phyloP scores from a whole-genome alignment of 805 yeast species.

The Candida orba region DNA sequence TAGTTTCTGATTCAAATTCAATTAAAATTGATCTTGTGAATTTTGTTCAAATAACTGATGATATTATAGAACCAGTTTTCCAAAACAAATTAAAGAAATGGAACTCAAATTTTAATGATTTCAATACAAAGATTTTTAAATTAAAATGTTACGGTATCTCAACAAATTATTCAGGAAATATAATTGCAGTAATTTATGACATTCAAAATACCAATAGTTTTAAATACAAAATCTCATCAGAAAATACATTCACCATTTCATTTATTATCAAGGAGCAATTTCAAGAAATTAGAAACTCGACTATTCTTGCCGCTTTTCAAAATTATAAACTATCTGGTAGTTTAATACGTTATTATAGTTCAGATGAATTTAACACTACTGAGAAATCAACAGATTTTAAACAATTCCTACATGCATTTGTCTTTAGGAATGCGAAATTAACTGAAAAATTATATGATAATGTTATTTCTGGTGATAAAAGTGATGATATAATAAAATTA shows the following conservation, averaged over 20 bases:
- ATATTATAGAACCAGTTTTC: conserved; percentile 9
- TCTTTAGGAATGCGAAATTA: background rate
- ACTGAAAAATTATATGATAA: background rate
- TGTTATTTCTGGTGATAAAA: conserved; percentile 9
- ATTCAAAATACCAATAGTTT: conserved; percentile 14
- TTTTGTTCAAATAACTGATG: conserved; percentile 7
- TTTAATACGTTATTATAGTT: background rate
- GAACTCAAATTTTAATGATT: conserved; percentile 20
- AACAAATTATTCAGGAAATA: conserved; percentile 13
- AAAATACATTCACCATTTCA: conserved; percentile 11
- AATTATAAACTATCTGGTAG: conserved; percentile 13
- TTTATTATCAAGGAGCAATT: conserved; percentile 10
- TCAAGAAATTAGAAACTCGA: conserved; percentile 2
- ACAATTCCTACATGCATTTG: conserved; percentile 7
- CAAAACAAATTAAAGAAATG: conserved; percentile 13
- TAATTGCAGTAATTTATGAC: conserved; percentile 17
- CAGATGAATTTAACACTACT: background rate
- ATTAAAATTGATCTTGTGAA: conserved; percentile 3
- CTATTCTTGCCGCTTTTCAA: conserved; percentile 20
- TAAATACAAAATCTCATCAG: conserved; percentile 21
- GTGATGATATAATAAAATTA: conserved; percentile 9
- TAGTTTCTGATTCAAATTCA: conserved; percentile 9
- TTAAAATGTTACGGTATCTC: conserved; percentile 14
- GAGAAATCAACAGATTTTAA: conserved; percentile 3
- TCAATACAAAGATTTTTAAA: conserved; percentile 13